Evolutionary conservation across 495 filamentous ascomycete genomes (phyloP), one percentile per base, ranked within the genome.

Genomic region (Penicillium cataractarum): DNA sequence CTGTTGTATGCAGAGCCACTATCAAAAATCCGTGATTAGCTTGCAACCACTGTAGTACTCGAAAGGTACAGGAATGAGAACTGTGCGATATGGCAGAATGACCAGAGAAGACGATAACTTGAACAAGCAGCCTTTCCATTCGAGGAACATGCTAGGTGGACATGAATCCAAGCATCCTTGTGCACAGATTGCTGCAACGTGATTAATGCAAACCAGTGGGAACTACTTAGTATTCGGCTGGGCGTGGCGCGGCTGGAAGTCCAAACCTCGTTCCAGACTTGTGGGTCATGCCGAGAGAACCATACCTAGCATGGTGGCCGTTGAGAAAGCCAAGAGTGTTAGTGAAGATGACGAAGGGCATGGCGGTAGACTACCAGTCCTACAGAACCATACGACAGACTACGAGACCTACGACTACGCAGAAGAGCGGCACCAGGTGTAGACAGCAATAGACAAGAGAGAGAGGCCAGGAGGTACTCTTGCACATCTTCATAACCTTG

Each of bases 401-500:
- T 24, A 32, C 15, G 32, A n/a, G 5, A 19, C 26, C 59, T 69
- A 66, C 67, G 42, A 52, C 64, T 70, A 70, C 66, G 58, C 62
- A 31, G 46, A 54, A 57, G 44, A 62, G 46, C 54, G 63, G 58
- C 64, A 64, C 58, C 67, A 70, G 64, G 57, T 66, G 56, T 57
- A 70, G 67, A 67, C 61, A 70, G 67, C 15, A 64, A 73, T 33
- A 64, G 68, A 73, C 67, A 69, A 49, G 48, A 65, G 65, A 70
- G 70, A 73, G 50, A 68, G 70, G 70, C 70, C 70, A 73, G 55
- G 37, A 58, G 59, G 61, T 66, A 65, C 67, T 50, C 63, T 42
- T 32, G 31, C 6, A n/a, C 55, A 37, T 17, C 49, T 19, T 40
- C 56, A 53, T 59, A 59, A 27, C 21, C 49, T 27, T 32, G 26